Evolutionary conservation across 2,329 filamentous ascomycete genomes (phyloP), one percentile per base, ranked within the genome.

Genomic region (Sclerotinia subarctica): DNA sequence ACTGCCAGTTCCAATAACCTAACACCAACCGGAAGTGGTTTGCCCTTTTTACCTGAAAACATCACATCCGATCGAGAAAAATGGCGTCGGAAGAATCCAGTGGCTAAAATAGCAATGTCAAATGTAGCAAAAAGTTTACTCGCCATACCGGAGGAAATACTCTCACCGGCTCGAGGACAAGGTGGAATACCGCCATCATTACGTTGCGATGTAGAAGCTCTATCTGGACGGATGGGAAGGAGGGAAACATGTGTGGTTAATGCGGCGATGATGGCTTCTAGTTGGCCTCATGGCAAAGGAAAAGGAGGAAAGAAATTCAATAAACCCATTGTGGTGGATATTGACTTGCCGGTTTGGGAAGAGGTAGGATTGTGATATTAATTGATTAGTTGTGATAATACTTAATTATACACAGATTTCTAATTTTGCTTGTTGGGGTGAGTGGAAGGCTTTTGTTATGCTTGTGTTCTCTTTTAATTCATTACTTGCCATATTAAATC

Each of bases 321-420:
- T 78, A 91, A 93, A 76, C 89, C 92, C 26, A 90, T 96, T 72
- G 89, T 96, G n/a, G 88, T 96, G 17, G 92, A 96, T 76, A 75
- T 96, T 42, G 87, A 93, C 72, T 80, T 95, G 70, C 89, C 89
- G 0, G 81, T 88, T 26, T 86, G 83, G 81, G 76, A 70, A 46
- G 51, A 67, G 44, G 42, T 51, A 11, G 44, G n/a, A 13, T 62
- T 6, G 4, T 62, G 46, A 49, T 49, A 5, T 7, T 11, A 7
- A 2, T 58, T 10, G 35, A 58, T 58, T n/a, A 24, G n/a, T 5
- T 17, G 32, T 35, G 8, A 54, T n/a, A 1, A 35, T n/a, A 35
- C 6, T 1, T 32, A 32, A 4, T 29, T 17, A 32, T 35, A n/a
- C 1, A 15, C 19, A 35, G 19, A 5, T n/a, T n/a, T 54, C 5